Base-by-base conservation (phyloP, 768 basidiomycete species). In the Tulasnella sp. region DNA sequence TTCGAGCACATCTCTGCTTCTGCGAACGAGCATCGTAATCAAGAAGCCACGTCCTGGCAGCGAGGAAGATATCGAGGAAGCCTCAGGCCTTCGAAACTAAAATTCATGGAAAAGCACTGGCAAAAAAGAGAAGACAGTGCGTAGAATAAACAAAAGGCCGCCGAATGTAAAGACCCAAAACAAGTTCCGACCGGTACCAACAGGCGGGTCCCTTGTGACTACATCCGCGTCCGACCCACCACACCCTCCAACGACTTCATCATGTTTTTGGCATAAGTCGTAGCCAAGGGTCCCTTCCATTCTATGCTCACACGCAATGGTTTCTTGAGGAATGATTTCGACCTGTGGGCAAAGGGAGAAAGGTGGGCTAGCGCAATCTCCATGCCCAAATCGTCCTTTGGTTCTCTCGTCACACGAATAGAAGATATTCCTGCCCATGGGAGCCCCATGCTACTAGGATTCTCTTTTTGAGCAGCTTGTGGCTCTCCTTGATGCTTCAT, bases 401-500 rank as follows among this genome's bases (percentile, higher is more conserved):
- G 62, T 68, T 68, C 62, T 34, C 16, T 68, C 62, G 62, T 68
- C 62, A 68, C 62, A 31, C 62, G 62, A 68, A 68, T 68, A 68
- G 62, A 68, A 68, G 24, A 27, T 68, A 68, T 68, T 34, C 62
- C 62, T 36, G 34, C 62, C 62, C 62, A 68, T 31, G 62, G 62
- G 10, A 68, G 31, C 31, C 36, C 62, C 31, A 68, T 10, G 27
- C 31, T 36, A 31, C 62, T 16, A 68, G 62, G 36, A 36, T 34
- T 36, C 31, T 68, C 24, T 27, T 34, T 27, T 0, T 6, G 31
- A 68, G 27, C 16, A 31, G 36, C 31, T 36, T 36, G 31, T 34
- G 31, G 62, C 27, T 16, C 31, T 68, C 36, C 18, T 3, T 31
- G 16, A 27, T 24, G 27, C 16, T 36, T 14, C 62, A 12, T 68